A percentile compares a stretch with the other conserved stretches of the same genome.
phyloP scores from a whole-genome alignment of 73 alveolate species.

The Paramecium sonneborni region DNA sequence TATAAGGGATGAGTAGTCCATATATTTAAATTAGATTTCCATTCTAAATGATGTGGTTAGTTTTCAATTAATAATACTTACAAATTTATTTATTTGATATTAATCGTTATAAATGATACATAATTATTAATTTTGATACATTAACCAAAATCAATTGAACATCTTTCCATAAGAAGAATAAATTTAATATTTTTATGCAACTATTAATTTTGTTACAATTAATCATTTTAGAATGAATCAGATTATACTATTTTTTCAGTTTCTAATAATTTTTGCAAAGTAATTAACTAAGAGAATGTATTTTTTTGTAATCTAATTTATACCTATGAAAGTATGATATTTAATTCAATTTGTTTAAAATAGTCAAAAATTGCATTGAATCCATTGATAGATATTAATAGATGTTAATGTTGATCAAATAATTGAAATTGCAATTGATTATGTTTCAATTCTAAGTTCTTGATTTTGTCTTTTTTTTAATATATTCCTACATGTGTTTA shows the following conservation, averaged over 20 bases:
- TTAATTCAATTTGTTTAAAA: background rate
- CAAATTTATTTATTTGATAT: background rate
- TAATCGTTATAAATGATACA: background rate
- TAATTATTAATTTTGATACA: background rate
- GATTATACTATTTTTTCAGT: background rate
- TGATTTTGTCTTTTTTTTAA: background rate
- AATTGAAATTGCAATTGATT: background rate
- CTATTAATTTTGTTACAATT: background rate
- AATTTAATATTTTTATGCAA: background rate
- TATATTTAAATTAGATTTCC: background rate
- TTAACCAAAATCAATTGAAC: background rate
- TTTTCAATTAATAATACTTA: background rate
- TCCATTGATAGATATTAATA: background rate
- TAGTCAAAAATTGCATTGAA: background rate
- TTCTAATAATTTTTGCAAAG: background rate
- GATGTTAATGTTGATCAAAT: background rate
- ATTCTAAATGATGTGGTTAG: background rate
- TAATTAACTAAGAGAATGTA: background rate
- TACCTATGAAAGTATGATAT: background rate
- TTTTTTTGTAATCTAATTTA: background rate
- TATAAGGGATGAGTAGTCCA: conserved; percentile 29
- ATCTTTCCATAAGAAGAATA: background rate
- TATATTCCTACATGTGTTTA: background rate
- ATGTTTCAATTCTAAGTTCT: background rate
- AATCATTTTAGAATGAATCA: background rate